Evolutionary conservation across 768 basidiomycete genomes (phyloP).

Genomic region (Amanita thiersii): DNA sequence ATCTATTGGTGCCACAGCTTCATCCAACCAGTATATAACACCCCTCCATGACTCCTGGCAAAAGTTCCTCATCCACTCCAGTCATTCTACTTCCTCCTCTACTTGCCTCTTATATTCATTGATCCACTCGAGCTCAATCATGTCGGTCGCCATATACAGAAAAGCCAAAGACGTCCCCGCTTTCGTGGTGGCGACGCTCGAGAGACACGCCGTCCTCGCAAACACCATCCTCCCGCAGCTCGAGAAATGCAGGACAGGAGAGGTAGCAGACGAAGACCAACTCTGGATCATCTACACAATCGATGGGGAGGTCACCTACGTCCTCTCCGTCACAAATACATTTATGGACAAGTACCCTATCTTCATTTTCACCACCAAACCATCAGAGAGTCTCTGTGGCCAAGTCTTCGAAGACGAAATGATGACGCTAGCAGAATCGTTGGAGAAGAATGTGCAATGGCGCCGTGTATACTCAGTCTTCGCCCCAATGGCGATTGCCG

Average conservation of each 20-base stretch:
- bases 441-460: slow-evolving; percentile 25
- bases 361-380: slow-evolving; percentile 49
- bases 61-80: not conserved
- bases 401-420: slow-evolving; percentile 33
- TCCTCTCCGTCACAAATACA: slow-evolving; percentile 54
- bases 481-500: slow-evolving; percentile 38
- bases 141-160: slow-evolving; percentile 16
- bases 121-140: no score
- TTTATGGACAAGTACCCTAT: slow-evolving; percentile 54
- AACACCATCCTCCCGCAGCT: slow-evolving; percentile 34
- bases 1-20: not conserved
- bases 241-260: slow-evolving; percentile 19
- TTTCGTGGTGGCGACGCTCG: slow-evolving; percentile 27
- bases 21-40: not conserved
- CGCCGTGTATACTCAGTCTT: slow-evolving; percentile 61
- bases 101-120: slow-evolving; percentile 7
- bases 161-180: slow-evolving; percentile 27
- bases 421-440: slow-evolving; percentile 26
- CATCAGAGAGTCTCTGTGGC: slow-evolving; percentile 26
- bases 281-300: slow-evolving; percentile 28
- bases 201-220: slow-evolving; percentile 26
- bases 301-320: slow-evolving; percentile 29
- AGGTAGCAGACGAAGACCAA: slow-evolving; percentile 12
- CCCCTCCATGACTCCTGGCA: no score
- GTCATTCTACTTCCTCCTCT: slow-evolving; percentile 1